These are phyloP conservation scores for Anisogramma anomala DNA, from an alignment of 2,329 filamentous ascomycete species.

Conservation along the genomic window DNA sequence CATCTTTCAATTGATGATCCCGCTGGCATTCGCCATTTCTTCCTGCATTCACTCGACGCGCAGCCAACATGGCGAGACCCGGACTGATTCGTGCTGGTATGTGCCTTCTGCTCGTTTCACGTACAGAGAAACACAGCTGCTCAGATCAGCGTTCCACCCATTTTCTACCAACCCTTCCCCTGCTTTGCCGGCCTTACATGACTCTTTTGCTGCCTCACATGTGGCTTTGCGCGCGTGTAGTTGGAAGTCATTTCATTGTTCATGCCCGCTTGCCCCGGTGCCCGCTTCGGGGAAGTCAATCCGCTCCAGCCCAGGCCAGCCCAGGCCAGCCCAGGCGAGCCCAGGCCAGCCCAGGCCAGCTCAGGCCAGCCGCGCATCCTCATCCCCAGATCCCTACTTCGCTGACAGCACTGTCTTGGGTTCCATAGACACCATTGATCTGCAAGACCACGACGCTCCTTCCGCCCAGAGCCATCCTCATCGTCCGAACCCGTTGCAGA, in stretches of 20 bases:
- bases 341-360: constrained; percentile 1
- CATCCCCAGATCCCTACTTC: constrained; percentile 1
- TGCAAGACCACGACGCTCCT: constrained; percentile 72
- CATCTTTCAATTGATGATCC: constrained; percentile 8
- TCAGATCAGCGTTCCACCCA: neutral
- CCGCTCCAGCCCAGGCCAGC: too few species aligned
- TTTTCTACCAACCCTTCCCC: neutral
- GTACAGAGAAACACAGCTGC: neutral
- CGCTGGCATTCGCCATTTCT: constrained; percentile 2
- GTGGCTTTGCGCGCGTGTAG: constrained; percentile 5
- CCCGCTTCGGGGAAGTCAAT: too few species aligned
- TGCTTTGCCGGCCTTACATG: constrained; percentile 2
- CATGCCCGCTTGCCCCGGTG: constrained; percentile 1
- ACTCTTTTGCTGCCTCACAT: constrained; percentile 2
- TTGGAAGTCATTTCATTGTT: neutral
- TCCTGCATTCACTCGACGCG: constrained; percentile 18
- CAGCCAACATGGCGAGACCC: constrained; percentile 43
- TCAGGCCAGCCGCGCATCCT: constrained; percentile 9
- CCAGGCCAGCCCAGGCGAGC: too few species aligned
- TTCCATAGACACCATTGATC: constrained; percentile 75
- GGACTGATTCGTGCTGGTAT: constrained; percentile 50
- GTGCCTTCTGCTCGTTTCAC: constrained; percentile 19
- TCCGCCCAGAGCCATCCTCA: constrained; percentile 69
- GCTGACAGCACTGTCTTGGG: constrained; percentile 20
- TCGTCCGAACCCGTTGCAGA: constrained; percentile 38